Conservation (phyloP, 1,284 basidiomycete species). For the Ganoderma resinaceum region DNA sequence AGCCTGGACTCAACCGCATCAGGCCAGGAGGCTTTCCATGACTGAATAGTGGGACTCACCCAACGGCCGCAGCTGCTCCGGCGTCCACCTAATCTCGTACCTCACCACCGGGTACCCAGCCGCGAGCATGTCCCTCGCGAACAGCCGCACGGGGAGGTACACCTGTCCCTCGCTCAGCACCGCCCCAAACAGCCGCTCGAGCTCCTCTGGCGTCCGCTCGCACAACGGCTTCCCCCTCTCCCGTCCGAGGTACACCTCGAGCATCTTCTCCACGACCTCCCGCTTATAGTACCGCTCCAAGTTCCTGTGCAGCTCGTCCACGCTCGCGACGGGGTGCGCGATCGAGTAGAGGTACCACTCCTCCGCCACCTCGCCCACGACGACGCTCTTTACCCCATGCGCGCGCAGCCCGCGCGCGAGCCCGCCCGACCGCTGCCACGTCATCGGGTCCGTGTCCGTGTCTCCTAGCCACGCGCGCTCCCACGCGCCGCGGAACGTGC, state of each 20-base stretch:
- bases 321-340: conserved; percentile 60
- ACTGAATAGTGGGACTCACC: conserved; percentile 47
- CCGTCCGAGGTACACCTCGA: conserved; percentile 47
- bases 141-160: conserved; percentile 68
- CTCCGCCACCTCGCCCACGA: conserved; percentile 73
- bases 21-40: neutral
- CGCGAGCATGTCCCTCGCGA: conserved; percentile 63
- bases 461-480: conserved; percentile 62
- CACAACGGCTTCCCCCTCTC: conserved; percentile 37
- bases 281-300: conserved; percentile 67
- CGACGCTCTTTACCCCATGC: conserved; percentile 66
- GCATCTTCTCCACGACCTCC: conserved; percentile 52
- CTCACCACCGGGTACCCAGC: conserved; percentile 68
- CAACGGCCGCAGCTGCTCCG: conserved; percentile 58
- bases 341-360: conserved; percentile 82
- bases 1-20: conserved; percentile 46
- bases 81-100: conserved; percentile 75
- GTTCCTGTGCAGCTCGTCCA: conserved; percentile 60
- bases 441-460: conserved; percentile 62
- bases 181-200: conserved; percentile 58
- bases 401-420: conserved; percentile 60
- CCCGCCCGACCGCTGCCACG: conserved; percentile 69
- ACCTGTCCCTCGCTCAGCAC: conserved; percentile 75
- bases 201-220: conserved; percentile 49
- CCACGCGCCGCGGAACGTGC: conserved; percentile 74